Base-by-base conservation (phyloP, 805 yeast species). In the Spathaspora girioi region DNA sequence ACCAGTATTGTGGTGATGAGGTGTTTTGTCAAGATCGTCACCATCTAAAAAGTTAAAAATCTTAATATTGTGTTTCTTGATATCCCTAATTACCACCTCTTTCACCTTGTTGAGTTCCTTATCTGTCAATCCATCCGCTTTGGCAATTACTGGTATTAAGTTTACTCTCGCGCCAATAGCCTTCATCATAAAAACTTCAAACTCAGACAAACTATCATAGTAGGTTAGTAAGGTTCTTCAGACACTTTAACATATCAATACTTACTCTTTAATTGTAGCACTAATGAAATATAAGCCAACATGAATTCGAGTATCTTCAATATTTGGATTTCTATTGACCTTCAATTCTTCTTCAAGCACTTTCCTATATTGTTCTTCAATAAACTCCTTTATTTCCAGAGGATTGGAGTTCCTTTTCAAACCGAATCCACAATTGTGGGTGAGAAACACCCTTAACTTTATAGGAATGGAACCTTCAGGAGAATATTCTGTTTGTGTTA, bases 251-350 rank as follows among this genome's bases (percentile, higher is more conserved):
- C 8, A 9, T 18, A 35, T 40, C 20, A 29, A n/a, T 51, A 54
- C 52, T 7, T 48, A 52, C 14, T 86, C 82, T 54, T 77, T 80
- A 42, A 84, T 82, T 1, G 86, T 76, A 0, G 96, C 91, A 12
- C 82, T 77, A 49, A 92, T 74, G 64, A 92, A 89, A 70, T 89
- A 91, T 41, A 91, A 66, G 60, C 96, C 89, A 23, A 83, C 87
- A 69, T 91, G 96, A 42, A 91, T 84, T 47, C 94, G 77, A 58
- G 78, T 71, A 60, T 90, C 96, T 10, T 64, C 60, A 51, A 73
- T 45, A 18, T 52, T 50, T 1, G 53, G 69, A 52, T 70, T 64
- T 35, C 63, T 44, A n/a, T 54, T 49, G 26, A 59, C 54, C 26
- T 52, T 50, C 9, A 52, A 26, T 64, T 83, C 89, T 62, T 87